Evolutionary conservation across 2,329 filamentous ascomycete genomes (phyloP), one percentile per base, ranked within the genome.

Genomic region (Sporothrix curviconia): DNA sequence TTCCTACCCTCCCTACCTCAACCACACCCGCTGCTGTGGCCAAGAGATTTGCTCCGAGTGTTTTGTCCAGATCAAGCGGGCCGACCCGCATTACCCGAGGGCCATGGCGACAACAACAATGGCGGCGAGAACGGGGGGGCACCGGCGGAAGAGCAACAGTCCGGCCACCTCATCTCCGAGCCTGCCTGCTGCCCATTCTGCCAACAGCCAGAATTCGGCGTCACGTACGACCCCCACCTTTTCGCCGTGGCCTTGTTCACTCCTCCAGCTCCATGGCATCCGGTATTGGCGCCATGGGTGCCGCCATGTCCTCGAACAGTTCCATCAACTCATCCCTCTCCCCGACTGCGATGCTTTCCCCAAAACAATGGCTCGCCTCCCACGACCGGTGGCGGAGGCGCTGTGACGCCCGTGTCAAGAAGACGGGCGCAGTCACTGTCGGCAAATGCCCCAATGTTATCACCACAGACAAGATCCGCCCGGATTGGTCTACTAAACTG

Each of bases 31-130:
- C 63, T 99, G 94, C 69, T 99, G 94, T 71, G 91, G 96, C 66
- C 94, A 99, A 69, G 80, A 89, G 6, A 97, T 99, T 61, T 99
- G 94, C 73, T 97, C 92, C 42, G 94, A 99, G 74, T 99, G 94
- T 71, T 99, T 99, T 67, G 94, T 99, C 4, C 94, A 99, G 71
- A 99, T 99, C 69, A 97, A 96, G 70, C 84, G 94, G 42, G 86
- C 91, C 4, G 92, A 99, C 63, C 92, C 91, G 9, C 90, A 96
- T 69, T 84, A 91, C 39, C 90, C 1, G 90, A 96, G 69, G 89
- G 94, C 67, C 76, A 80, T 59, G 79, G 77, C n/a, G 75, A 81
- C 50, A 66, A 24, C 51, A 66, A 80, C 59, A 79, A 77, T 15
- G 75, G 80, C 50, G 65, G 67, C 49, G 59, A 59, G 11, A 59